These are phyloP conservation scores for Desmodesmus armatus DNA, from an alignment of 139 green algal species.

Conservation along the genomic window DNA sequence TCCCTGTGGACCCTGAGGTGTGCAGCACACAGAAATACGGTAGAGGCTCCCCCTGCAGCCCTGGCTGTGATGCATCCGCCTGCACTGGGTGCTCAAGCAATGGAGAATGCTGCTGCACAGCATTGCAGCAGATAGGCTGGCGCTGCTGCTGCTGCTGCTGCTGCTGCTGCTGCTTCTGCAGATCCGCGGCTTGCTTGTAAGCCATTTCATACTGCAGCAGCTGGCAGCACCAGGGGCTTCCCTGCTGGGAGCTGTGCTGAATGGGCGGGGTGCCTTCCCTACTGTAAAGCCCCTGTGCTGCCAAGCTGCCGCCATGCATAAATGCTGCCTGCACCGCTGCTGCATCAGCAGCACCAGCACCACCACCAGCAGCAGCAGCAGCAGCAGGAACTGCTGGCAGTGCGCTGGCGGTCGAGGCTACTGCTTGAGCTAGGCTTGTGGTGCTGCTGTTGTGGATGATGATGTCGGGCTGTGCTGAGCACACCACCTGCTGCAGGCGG, in stretches of 20 bases:
- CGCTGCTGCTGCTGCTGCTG: slow-evolving; percentile 10
- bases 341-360: too few relatives aligned
- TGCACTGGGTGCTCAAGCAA: neutral
- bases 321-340: neutral
- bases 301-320: neutral
- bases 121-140: neutral
- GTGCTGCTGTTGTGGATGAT: slow-evolving; percentile 46
- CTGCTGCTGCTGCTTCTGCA: neutral
- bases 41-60: neutral
- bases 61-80: neutral
- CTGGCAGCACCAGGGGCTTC: neutral
- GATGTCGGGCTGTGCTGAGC: slow-evolving; percentile 41
- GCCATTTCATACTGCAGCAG: neutral
- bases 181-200: too few relatives aligned
- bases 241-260: too few relatives aligned
- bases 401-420: too few relatives aligned
- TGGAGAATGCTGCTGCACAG: neutral
- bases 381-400: slow-evolving; percentile 21
- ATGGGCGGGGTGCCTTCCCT: neutral
- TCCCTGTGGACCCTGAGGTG: slow-evolving; percentile 78
- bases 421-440: too few relatives aligned
- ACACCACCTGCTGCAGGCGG: slow-evolving; percentile 46
- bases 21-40: slow-evolving; percentile 71
- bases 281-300: neutral
- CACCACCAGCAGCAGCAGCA: neutral